Conservation (phyloP, 176 grass and related monocot species). For the Poa annua region DNA sequence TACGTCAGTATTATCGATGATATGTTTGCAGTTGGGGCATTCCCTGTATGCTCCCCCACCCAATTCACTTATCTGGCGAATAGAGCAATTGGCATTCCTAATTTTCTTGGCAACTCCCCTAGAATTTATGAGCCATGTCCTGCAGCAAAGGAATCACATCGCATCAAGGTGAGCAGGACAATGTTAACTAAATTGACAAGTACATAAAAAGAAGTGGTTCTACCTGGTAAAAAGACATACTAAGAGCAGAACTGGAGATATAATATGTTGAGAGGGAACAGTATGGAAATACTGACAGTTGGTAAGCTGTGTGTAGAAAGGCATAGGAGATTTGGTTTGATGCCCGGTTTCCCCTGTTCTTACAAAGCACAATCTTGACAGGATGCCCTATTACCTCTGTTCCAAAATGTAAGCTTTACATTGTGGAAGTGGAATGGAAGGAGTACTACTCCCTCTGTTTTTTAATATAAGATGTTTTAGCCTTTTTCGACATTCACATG, state of each 20-base stretch:
- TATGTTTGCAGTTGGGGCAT: constrained; percentile 80
- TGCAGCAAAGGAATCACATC: constrained; percentile 37
- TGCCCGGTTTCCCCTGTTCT: background rate
- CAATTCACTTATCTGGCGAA: constrained; percentile 56
- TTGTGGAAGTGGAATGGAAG: too few relatives aligned
- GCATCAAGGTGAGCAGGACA: background rate
- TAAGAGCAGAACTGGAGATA: background rate
- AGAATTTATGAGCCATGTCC: constrained; percentile 76
- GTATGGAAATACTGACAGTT: background rate
- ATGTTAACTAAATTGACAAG: background rate
- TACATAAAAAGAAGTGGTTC: background rate
- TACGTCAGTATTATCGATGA: constrained; percentile 91
- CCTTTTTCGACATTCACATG: too few relatives aligned
- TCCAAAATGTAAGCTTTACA: too few relatives aligned
- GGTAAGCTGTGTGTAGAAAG: background rate
- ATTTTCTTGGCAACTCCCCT: constrained; percentile 89
- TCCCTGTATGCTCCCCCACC: constrained; percentile 63
- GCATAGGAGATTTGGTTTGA: background rate
- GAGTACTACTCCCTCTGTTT: too few relatives aligned
- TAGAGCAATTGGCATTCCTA: constrained; percentile 55
- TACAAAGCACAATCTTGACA: background rate
- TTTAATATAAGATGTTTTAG: too few relatives aligned
- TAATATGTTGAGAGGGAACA: background rate
- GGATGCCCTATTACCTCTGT: too few relatives aligned
- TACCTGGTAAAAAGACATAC: background rate